Conservation (phyloP, 2,329 filamentous ascomycete species). For the Fusarium drepaniforme region DNA sequence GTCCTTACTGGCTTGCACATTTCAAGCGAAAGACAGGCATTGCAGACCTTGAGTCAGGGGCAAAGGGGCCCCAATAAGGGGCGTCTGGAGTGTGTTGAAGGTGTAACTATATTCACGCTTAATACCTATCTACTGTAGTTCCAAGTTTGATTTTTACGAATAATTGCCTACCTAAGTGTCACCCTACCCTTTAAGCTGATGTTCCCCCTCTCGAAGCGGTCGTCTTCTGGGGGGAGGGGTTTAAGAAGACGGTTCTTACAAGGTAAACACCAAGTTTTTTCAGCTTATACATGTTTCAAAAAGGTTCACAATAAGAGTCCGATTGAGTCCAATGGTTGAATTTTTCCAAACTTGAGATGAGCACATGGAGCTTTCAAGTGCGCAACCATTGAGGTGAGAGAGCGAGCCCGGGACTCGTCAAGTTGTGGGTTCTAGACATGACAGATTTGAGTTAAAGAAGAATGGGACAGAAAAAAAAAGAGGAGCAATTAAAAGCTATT, state of each 20-base stretch:
- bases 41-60: not conserved
- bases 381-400: not conserved
- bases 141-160: not conserved
- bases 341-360: not conserved
- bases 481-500: not conserved
- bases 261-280: not conserved
- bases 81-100: not conserved
- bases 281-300: not conserved
- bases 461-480: not conserved
- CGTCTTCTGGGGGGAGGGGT: not conserved
- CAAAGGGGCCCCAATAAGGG: not conserved
- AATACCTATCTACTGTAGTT: not conserved
- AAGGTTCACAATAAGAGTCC: not conserved
- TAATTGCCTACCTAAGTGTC: not conserved
- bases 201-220: not conserved
- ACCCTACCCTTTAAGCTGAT: not conserved
- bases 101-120: not conserved
- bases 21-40: conserved; percentile 5
- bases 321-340: not conserved
- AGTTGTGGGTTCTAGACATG: not conserved
- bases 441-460: not conserved
- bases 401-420: not conserved
- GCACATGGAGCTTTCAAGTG: not conserved
- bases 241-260: not conserved
- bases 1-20: conserved; percentile 5